Evolutionary conservation across 306 rosid genomes (phyloP).

Genomic region (Elaeagnus macrophylla): DNA sequence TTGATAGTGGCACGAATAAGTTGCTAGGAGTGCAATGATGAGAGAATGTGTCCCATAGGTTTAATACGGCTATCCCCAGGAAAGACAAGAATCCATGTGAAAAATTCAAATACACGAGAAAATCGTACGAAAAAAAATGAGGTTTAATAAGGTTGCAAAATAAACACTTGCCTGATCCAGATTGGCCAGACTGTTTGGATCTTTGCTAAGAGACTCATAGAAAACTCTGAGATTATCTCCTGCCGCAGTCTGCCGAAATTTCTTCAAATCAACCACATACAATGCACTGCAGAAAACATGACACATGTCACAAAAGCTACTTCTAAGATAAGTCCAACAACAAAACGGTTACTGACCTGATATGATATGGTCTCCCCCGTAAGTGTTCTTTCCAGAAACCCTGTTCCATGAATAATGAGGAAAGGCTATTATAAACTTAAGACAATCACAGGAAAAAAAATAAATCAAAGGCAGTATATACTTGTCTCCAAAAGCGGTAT

Average conservation of each 20-base stretch:
- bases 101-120: too few relatives aligned
- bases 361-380: constrained; percentile 87
- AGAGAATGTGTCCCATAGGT: background rate
- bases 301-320: constrained; percentile 7
- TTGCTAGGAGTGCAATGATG: background rate
- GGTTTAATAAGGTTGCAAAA: background rate
- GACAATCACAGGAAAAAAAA: constrained; percentile 2
- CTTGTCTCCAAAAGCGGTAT: constrained; percentile 98
- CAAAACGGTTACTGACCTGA: constrained; percentile 44
- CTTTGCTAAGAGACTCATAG: constrained; percentile 97
- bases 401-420: constrained; percentile 33
- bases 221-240: constrained; percentile 97
- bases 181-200: constrained; percentile 90
- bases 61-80: too few relatives aligned
- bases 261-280: constrained; percentile 90
- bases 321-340: background rate
- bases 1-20: background rate
- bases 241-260: constrained; percentile 93
- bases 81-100: too few relatives aligned
- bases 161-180: constrained; percentile 79
- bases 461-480: constrained; percentile 25
- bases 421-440: constrained; percentile 14
- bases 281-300: constrained; percentile 60
- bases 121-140: background rate
- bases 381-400: constrained; percentile 98